Conservation (phyloP, 352 stramenopile species). For the Phytophthora tentaculata region DNA sequence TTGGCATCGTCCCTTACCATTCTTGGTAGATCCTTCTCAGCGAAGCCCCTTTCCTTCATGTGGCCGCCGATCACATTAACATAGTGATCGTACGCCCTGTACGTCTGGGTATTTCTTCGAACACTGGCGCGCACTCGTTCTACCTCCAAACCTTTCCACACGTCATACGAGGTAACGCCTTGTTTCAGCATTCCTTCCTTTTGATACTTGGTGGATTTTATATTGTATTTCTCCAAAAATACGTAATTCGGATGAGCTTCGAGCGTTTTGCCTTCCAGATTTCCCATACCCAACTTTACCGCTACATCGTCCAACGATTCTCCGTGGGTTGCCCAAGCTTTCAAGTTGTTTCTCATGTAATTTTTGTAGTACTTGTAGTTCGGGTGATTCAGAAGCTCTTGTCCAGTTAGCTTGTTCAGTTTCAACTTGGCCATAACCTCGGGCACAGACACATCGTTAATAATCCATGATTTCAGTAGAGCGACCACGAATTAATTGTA, state of each 20-base stretch:
- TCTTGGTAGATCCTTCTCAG: background rate
- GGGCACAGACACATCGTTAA: background rate
- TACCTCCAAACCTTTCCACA: constrained; percentile 14
- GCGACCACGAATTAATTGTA: constrained; percentile 16
- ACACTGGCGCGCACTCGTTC: background rate
- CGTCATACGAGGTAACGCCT: constrained; percentile 3
- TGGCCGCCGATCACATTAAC: constrained; percentile 19
- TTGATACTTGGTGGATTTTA: background rate
- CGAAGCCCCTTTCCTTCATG: background rate
- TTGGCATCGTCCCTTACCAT: background rate
- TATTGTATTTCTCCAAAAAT: background rate
- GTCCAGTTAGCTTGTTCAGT: constrained; percentile 8
- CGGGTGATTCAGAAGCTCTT: background rate
- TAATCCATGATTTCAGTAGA: constrained; percentile 11
- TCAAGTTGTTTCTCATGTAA: constrained; percentile 19
- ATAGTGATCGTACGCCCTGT: constrained; percentile 9
- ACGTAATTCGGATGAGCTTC: constrained; percentile 7
- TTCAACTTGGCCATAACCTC: constrained; percentile 17
- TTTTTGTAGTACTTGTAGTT: constrained; percentile 27
- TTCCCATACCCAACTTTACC: constrained; percentile 1
- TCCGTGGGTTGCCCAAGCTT: constrained; percentile 2
- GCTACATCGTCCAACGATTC: background rate
- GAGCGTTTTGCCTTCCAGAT: background rate
- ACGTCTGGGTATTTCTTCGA: background rate
- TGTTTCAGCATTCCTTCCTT: constrained; percentile 16